Base-by-base conservation (phyloP, 2,329 filamentous ascomycete genomes). In the Diaporthe batatas region DNA sequence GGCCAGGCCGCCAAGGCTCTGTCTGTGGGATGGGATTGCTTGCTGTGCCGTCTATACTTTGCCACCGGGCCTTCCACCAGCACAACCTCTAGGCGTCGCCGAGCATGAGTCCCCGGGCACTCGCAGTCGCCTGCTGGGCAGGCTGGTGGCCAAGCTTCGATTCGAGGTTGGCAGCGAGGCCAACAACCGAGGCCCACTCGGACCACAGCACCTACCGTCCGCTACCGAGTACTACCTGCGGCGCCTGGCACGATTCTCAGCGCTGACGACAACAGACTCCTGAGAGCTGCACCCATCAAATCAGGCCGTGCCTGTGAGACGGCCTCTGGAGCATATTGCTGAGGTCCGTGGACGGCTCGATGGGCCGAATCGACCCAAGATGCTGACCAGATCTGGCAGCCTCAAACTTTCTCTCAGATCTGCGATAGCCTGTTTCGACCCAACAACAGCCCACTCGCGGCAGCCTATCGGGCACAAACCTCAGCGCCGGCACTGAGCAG, bases 381-480 rank as follows among this genome's bases (percentile, higher is more conserved):
- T 65, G 59, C 59, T 34, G 59, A 65, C 59, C 59, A 65, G 59
- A 65, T 64, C 59, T 64, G 25, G 39, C 59, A 64, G 59, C 59
- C 42, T 32, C 42, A 64, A 49, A 64, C 39, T 64, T n/a, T 64
- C 59, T 49, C 59, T 49, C 39, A 64, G 59, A 64, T 65, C 59
- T 65, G 29, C 59, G 59, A 51, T 65, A 51, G 51, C 59, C 42
- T 65, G 59, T 65, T 51, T 65, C 42, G 51, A 65, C 44, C 58
- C 39, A 47, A 14, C 42, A 21, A 23, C 58, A 64, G 58, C 25
- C 58, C 58, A 64, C 58, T 10, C 32, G 10, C 36, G 29, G 42
- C 62, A 65, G 44, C 62, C 44, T 65, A 65, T 65, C 59, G 59
- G 59, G 42, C 59, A 65, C 11, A 51, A 65, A 65, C 44, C 62